A percentile compares a stretch with the other conserved stretches of the same genome.
Conservation (phyloP, 2,329 filamentous ascomycete genomes). For the Fusarium sp. region DNA sequence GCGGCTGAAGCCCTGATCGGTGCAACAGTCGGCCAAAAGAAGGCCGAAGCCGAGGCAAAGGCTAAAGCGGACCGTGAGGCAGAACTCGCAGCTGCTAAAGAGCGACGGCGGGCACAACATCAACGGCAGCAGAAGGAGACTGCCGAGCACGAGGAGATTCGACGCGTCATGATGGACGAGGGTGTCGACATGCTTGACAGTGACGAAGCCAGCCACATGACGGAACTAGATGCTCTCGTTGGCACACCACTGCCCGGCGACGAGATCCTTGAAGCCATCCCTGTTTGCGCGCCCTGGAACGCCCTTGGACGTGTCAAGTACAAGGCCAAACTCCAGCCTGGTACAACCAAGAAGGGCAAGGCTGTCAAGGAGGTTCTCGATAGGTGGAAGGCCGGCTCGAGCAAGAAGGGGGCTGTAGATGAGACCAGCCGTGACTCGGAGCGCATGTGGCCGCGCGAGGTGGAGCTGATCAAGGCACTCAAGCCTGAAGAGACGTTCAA, state of each 20-base stretch:
- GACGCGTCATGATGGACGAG: slow-evolving; percentile 70
- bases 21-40: slow-evolving; percentile 73
- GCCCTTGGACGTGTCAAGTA: slow-evolving; percentile 83
- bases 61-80: slow-evolving; percentile 75
- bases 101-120: slow-evolving; percentile 84
- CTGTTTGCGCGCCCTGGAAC: slow-evolving; percentile 74
- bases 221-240: slow-evolving; percentile 76
- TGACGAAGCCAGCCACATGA: slow-evolving; percentile 65
- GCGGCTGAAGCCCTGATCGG: slow-evolving; percentile 91
- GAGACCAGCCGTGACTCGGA: slow-evolving; percentile 73
- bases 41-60: slow-evolving; percentile 75
- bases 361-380: slow-evolving; percentile 91
- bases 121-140: slow-evolving; percentile 80
- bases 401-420: slow-evolving; percentile 69
- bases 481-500: slow-evolving; percentile 87
- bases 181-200: slow-evolving; percentile 71
- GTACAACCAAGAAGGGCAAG: slow-evolving; percentile 91
- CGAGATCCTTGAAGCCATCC: slow-evolving; percentile 77
- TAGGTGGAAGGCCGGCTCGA: slow-evolving; percentile 77
- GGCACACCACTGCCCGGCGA: slow-evolving; percentile 85
- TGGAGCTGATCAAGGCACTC: slow-evolving; percentile 84
- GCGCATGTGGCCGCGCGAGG: slow-evolving; percentile 85
- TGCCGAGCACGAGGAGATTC: slow-evolving; percentile 79
- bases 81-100: slow-evolving; percentile 77
- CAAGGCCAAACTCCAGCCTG: slow-evolving; percentile 94